Base-by-base conservation (phyloP, 148 eudicot species). In the Vaccinium corymbosum region DNA sequence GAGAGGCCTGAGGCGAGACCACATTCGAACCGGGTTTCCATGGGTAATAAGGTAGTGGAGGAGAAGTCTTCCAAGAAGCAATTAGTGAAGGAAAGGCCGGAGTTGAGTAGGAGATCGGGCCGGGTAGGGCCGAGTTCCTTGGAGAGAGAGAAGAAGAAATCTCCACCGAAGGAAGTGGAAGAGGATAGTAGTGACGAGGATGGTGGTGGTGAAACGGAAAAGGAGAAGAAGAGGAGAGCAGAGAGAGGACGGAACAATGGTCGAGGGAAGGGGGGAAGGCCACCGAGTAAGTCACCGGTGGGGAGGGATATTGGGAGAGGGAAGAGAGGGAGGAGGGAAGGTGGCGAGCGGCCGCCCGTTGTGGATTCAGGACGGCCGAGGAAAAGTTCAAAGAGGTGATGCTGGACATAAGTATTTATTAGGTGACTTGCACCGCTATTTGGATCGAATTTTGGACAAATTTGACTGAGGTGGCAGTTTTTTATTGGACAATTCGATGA, bases 91-190 rank as follows among this genome's bases (percentile, higher is more conserved):
- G 87, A 85, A 49, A 83, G 81, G 16, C 20, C 82, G 12, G 83
- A 85, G 72, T 59, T n/a, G 84, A n/a, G 82, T 76, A 19, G 81
- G 73, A 76, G 84, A 19, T 48, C 79, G 59, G 70, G 6, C 11
- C 7, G 7, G 27, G 61, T 71, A 15, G 56, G 78, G 80, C 87
- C 80, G 16, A 85, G 85, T 79, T 84, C 87, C 42, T 57, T 84
- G 81, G 89, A 85, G 87, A 90, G 86, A 84, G 82, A 87, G 80
- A 88, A 87, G 55, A 84, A 85, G 49, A 88, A 89, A 13, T 82
- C 92, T 0, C 72, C 87, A 9, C 1, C 3, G 4, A 38, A 72
- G 48, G 38, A 35, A 35, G 3, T 35, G 38, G 38, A 35, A 35
- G 49, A 88, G 79, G 90, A 88, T 56, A 86, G 85, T 74, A 55